Evolutionary conservation across 768 basidiomycete species (phyloP).

Genomic region (Auriscalpium microsporum): DNA sequence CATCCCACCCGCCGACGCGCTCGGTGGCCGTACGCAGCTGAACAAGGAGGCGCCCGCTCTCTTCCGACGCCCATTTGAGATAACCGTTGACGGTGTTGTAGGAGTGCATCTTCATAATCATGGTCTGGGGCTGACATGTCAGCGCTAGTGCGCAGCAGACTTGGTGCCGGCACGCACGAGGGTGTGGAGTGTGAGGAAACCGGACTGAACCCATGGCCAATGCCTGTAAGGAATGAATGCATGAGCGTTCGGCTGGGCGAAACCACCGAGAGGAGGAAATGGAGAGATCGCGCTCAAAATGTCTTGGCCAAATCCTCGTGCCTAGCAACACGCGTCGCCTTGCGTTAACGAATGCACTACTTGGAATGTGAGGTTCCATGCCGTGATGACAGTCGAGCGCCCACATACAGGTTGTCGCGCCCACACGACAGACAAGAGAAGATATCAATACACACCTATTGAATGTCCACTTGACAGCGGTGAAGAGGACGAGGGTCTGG

Average conservation of each 20-base stretch:
- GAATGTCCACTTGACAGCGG: slow-evolving; percentile 84
- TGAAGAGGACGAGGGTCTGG: slow-evolving; percentile 65
- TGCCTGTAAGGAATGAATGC: slow-evolving; percentile 36
- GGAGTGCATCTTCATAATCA: slow-evolving; percentile 96
- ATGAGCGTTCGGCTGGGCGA: background rate
- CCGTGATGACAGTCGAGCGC: too few species aligned
- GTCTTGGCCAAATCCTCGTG: too few species aligned
- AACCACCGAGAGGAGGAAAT: background rate
- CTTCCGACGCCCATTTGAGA: slow-evolving; percentile 46
- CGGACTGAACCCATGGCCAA: slow-evolving; percentile 98
- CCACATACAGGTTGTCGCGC: too few species aligned
- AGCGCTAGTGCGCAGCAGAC: slow-evolving; percentile 14
- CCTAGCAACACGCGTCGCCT: too few species aligned
- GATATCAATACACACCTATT: slow-evolving; percentile 40
- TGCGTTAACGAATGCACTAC: too few species aligned
- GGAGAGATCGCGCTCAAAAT: too few species aligned
- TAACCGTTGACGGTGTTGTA: slow-evolving; percentile 87
- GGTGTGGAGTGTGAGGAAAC: slow-evolving; percentile 80
- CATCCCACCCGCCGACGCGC: slow-evolving; percentile 58
- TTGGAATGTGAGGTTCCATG: too few species aligned
- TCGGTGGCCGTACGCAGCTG: slow-evolving; percentile 40
- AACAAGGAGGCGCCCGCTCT: slow-evolving; percentile 35
- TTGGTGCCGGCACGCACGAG: slow-evolving; percentile 34
- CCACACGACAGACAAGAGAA: background rate
- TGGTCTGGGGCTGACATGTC: slow-evolving; percentile 34